Conservation (phyloP, 1,139 yeast species). For the Hansenula anomala region DNA sequence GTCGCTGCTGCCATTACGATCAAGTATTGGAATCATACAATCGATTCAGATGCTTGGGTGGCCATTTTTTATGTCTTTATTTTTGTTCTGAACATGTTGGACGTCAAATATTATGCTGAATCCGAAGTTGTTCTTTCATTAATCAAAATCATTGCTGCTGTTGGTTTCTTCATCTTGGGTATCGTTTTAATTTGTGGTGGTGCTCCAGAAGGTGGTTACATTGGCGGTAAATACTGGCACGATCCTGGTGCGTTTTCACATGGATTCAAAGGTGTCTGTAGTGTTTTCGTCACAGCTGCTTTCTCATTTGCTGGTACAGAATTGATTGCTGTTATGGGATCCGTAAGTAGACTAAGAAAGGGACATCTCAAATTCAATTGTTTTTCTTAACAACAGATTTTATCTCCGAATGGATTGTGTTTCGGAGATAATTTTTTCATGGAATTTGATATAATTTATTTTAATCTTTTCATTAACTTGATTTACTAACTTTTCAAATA, state of each 20-base stretch:
- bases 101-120: constrained; percentile 58
- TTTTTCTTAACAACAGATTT: no score
- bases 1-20: constrained; percentile 72
- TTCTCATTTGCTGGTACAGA: constrained; percentile 63
- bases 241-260: constrained; percentile 55
- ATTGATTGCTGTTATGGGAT: constrained; percentile 80
- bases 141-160: constrained; percentile 56
- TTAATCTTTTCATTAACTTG: no score
- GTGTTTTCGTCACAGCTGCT: constrained; percentile 52
- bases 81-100: constrained; percentile 48
- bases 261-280: constrained; percentile 54
- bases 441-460: no score
- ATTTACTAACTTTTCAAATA: no score
- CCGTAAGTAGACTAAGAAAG: no score
- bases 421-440: no score
- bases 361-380: no score
- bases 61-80: constrained; percentile 55
- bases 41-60: constrained; percentile 66
- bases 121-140: constrained; percentile 55
- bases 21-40: constrained; percentile 53
- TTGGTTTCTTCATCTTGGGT: constrained; percentile 69
- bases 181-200: constrained; percentile 61
- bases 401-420: no score
- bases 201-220: constrained; percentile 45
- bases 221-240: constrained; percentile 55